A percentile compares a stretch with the other conserved stretches of the same genome.
Conservation (phyloP, 371 early-diverging fungal species). For the Mortierella sp. region DNA sequence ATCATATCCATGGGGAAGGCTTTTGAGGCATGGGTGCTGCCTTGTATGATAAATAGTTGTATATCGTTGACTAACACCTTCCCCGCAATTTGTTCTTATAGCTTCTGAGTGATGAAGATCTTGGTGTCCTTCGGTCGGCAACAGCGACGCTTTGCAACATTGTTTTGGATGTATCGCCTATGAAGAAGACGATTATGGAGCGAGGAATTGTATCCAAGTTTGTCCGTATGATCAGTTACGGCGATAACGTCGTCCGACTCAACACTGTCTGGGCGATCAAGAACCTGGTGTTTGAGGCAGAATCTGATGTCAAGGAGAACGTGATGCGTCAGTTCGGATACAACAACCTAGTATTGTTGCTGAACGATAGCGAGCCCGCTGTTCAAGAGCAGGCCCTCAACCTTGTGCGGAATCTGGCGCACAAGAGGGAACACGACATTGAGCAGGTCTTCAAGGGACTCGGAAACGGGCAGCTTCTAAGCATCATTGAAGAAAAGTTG, state of each 20-base stretch:
- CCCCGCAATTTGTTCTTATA: conserved; percentile 19
- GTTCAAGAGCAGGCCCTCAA: conserved; percentile 89
- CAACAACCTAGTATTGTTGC: conserved; percentile 67
- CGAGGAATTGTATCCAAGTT: conserved; percentile 83
- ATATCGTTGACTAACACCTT: background rate
- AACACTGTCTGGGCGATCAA: conserved; percentile 92
- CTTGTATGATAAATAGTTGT: background rate
- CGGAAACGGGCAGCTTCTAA: conserved; percentile 72
- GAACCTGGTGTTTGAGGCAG: conserved; percentile 84
- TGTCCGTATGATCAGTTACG: conserved; percentile 72
- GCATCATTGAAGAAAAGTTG: conserved; percentile 80
- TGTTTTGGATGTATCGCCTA: conserved; percentile 90
- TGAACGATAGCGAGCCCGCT: conserved; percentile 71
- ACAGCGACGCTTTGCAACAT: conserved; percentile 90
- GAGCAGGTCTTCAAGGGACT: conserved; percentile 80
- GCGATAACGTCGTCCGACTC: conserved; percentile 68
- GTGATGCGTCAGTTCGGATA: conserved; percentile 83
- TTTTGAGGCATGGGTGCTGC: background rate
- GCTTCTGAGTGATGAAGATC: conserved; percentile 77
- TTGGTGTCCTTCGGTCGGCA: conserved; percentile 80
- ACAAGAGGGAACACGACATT: conserved; percentile 77
- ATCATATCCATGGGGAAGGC: background rate
- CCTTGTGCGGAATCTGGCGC: conserved; percentile 85
- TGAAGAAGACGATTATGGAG: conserved; percentile 87
- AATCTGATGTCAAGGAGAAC: conserved; percentile 73